Evolutionary conservation across 1,139 yeast genomes (phyloP), one percentile per base, ranked within the genome.

Genomic region (Diutina scorzettiae): DNA sequence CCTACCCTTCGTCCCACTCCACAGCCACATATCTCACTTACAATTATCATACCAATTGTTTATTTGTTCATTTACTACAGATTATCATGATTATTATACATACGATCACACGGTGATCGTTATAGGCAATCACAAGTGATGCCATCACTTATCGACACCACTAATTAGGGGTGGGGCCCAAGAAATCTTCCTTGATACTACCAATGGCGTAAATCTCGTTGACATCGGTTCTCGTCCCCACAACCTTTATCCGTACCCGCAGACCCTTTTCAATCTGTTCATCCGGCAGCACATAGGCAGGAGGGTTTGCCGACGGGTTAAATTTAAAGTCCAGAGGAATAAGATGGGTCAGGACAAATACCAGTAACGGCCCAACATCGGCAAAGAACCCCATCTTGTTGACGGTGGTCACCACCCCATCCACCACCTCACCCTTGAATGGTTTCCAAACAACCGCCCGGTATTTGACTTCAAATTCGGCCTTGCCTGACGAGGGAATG

Each of bases 371-470:
- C 0, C 98, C 99, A 24, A 91, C 98, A 59, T 91, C 97, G 33
- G 96, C 97, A 58, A 91, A 91, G 53, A 91, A 87, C 12, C 99
- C 99, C 81, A 91, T 83, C 57, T 86, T 86, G 58, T 89, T 86
- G 44, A 94, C 96, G 32, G 89, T 84, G 14, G 95, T 82, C 18
- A 91, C 98, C 33, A 89, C 79, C 2, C 94, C 98, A 61, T 91
- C 98, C 27, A 91, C 97, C 5, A 91, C 98, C 62, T 91, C 98
- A 27, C 97, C 97, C 62, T 89, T 91, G 65, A 91, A 93, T 2
- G 99, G 98, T 56, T 93, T 82, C 95, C 96, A 91, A 28, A 91
- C 97, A 47, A 91, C 91, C 0, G 99, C 99, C 52, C 95, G 71
- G 61, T 91, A 91, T 59, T 86, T 85, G 43, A 93, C 98, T 53